A percentile compares a stretch with the other conserved stretches of the same genome.
phyloP scores from a whole-genome alignment of 192 early-diverging fungal genomes.

The Jimgerdemannia flammicorona region DNA sequence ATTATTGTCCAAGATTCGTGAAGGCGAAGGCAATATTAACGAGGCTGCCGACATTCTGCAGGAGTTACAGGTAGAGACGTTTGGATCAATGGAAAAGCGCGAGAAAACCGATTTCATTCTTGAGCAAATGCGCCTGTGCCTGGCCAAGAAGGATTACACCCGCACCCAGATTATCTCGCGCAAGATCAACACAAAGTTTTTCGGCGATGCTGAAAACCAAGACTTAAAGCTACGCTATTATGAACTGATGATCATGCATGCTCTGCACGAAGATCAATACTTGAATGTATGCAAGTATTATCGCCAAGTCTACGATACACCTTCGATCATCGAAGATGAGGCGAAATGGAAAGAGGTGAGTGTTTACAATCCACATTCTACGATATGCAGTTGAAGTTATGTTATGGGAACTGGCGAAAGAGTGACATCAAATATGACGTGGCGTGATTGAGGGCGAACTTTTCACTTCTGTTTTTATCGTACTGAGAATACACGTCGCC shows the following conservation, averaged over 20 bases:
- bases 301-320: slow-evolving; percentile 86
- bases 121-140: slow-evolving; percentile 95
- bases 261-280: slow-evolving; percentile 86
- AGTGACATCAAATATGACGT: background rate
- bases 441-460: too few relatives aligned
- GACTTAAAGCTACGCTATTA: slow-evolving; percentile 96
- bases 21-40: slow-evolving; percentile 83
- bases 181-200: slow-evolving; percentile 96
- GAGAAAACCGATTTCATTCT: slow-evolving; percentile 99
- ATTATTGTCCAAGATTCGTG: slow-evolving; percentile 84
- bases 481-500: background rate
- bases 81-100: slow-evolving; percentile 97
- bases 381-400: too few relatives aligned
- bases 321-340: slow-evolving; percentile 74
- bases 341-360: slow-evolving; percentile 66
- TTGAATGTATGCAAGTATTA: slow-evolving; percentile 92
- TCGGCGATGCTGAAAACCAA: slow-evolving; percentile 76
- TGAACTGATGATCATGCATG: slow-evolving; percentile 93
- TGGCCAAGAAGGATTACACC: slow-evolving; percentile 91
- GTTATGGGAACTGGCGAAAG: background rate
- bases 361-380: background rate
- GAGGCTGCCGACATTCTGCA: slow-evolving; percentile 95
- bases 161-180: slow-evolving; percentile 91
- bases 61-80: slow-evolving; percentile 98
- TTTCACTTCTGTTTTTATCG: background rate